Base-by-base conservation (phyloP, 148 eudicot species). In the Nepenthes mirabilis region DNA sequence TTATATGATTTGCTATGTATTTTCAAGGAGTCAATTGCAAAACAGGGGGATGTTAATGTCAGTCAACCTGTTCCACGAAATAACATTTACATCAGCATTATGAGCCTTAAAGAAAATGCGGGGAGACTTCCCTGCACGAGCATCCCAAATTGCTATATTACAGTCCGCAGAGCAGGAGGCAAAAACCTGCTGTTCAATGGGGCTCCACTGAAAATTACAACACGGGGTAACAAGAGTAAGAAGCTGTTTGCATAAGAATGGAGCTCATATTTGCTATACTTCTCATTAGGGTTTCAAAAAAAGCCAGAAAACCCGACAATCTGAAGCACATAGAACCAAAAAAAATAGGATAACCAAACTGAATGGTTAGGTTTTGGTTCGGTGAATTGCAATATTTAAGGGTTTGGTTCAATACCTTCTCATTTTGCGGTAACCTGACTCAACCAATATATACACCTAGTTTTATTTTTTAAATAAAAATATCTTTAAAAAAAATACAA, bases 91-190 rank as follows among this genome's bases (percentile, higher is more conserved):
- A 78, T 93, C 99, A 60, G 97, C 84, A 60, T 86, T 75, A 71
- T 93, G 99, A 59, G 99, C 97, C 68, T 89, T 86, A 55, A 93
- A 80, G 33, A 82, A 74, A 62, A 77, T 54, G 43, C 77, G 82
- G 36, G 97, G 80, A 49, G 91, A 72, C 61, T 82, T 89, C 61
- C 89, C 85, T 58, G 49, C 23, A 65, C 87, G 96, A 62, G 64
- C 71, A 70, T 93, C 99, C 99, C 99, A 93, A 70, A 93, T 80
- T 56, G 87, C 97, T 58, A 93, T 77, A 52, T 57, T 82, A 59
- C 79, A 77, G 74, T 93, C 99, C 64, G 82, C 99, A 49, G 99
- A 93, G 70, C 95, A 84, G 58, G 97, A 93, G 73, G 99, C 99
- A 63, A 93, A 93, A 11, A 86, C 87, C 71, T 57, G 65, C 52